Base-by-base conservation (phyloP, 208 protist genomes). In the Lotmaria passim region DNA sequence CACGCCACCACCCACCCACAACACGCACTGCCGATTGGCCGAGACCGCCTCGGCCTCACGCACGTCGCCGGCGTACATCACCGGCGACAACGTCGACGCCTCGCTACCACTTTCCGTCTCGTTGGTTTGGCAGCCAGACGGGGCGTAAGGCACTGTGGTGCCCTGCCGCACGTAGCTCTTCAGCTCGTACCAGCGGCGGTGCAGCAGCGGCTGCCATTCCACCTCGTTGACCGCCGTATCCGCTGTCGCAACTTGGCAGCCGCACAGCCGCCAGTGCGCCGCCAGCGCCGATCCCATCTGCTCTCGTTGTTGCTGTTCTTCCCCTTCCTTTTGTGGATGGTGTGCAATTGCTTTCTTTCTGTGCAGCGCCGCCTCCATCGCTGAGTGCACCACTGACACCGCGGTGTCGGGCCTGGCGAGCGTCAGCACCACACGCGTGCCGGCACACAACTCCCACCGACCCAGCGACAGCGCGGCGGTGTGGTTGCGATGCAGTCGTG, bases 171-270 rank as follows among this genome's bases (percentile, higher is more conserved):
- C 69, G 59, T 74, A 74, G 41, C 70, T 68, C 44, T 82, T 69
- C 69, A 90, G 72, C 47, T 91, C 85, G 58, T 86, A 89, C 86
- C 89, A 94, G 31, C 89, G 89, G 11, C 68, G 78, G 43, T 73
- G 71, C 38, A 90, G 28, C 8, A 94, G 69, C 26, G 89, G 83
- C 33, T 53, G 73, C 86, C 85, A 91, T 62, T 78, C 71, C 12
- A 46, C 46, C 56, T 15, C 46, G 47, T 66, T 58, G 21, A 55
- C 63, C 17, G 52, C 36, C 48, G 76, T 23, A 34, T 41, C 61
- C 1, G 38, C 1, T 36, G 55, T 33, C 26, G 31, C 24, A 31
- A 60, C 48, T 30, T 69, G 44, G 8, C 23, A 66, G 26, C 71
- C 71, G 26, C 51, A 60, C 21, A 69, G 46, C 30, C 55, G 4